Conservation (phyloP, 176 grass and related monocot species). For the Coix lacrymajobi region DNA sequence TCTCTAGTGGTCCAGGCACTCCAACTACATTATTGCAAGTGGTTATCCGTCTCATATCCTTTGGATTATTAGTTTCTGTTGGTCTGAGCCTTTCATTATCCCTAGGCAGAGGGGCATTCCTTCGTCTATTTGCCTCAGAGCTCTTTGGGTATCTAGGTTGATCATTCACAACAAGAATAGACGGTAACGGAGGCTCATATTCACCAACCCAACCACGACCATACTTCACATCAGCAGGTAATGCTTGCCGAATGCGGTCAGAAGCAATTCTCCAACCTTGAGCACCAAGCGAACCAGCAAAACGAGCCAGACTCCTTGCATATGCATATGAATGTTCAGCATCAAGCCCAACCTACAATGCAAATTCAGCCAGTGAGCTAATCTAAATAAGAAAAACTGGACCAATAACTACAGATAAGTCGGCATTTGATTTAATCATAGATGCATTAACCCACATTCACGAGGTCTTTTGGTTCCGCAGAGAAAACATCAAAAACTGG, state of each 20-base stretch:
- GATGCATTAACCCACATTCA: slow-evolving; percentile 55
- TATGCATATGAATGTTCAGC: slow-evolving; percentile 75
- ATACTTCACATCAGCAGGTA: slow-evolving; percentile 77
- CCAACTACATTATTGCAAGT: slow-evolving; percentile 36
- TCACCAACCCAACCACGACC: slow-evolving; percentile 95
- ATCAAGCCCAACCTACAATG: slow-evolving; percentile 68
- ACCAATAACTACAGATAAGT: background rate
- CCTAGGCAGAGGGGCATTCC: slow-evolving; percentile 26
- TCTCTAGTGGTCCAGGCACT: slow-evolving; percentile 47
- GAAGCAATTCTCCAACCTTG: slow-evolving; percentile 81
- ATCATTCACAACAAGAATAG: slow-evolving; percentile 56
- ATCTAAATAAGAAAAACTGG: background rate
- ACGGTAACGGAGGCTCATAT: slow-evolving; percentile 58
- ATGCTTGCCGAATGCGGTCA: slow-evolving; percentile 64
- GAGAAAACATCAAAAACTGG: slow-evolving; percentile 54
- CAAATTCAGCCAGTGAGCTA: slow-evolving; percentile 35
- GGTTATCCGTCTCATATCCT: slow-evolving; percentile 36
- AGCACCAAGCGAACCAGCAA: slow-evolving; percentile 73
- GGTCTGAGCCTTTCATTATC: slow-evolving; percentile 28
- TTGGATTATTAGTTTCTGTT: slow-evolving; percentile 32
- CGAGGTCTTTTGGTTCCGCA: slow-evolving; percentile 53
- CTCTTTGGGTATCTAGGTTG: slow-evolving; percentile 25
- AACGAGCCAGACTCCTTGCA: slow-evolving; percentile 86
- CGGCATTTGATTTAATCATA: slow-evolving; percentile 27
- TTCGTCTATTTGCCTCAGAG: slow-evolving; percentile 31